Evolutionary conservation across 1,139 yeast species (phyloP).

Genomic region (Chernovozyma aurita): DNA sequence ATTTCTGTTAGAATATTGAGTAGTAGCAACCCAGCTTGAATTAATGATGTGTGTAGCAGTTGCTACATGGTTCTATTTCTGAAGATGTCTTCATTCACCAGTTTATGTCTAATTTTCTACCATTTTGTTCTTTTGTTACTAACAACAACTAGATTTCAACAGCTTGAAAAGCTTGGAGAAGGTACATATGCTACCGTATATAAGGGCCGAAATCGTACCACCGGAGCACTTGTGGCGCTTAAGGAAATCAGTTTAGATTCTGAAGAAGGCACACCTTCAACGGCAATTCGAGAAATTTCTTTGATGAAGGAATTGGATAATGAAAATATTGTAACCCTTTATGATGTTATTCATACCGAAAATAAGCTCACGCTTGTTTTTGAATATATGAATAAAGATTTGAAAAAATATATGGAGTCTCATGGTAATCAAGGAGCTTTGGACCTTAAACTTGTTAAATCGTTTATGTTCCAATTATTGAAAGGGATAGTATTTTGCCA

Average conservation of each 20-base stretch:
- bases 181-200: slow-evolving; percentile 98
- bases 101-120: too few relatives aligned
- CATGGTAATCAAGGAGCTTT: slow-evolving; percentile 80
- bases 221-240: slow-evolving; percentile 90
- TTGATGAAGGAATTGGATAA: slow-evolving; percentile 94
- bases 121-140: too few relatives aligned
- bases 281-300: slow-evolving; percentile 95
- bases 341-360: slow-evolving; percentile 95
- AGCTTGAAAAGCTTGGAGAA: slow-evolving; percentile 89
- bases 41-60: too few relatives aligned
- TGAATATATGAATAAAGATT: slow-evolving; percentile 90
- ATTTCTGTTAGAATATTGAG: too few relatives aligned
- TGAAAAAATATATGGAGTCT: slow-evolving; percentile 90
- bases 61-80: too few relatives aligned
- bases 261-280: slow-evolving; percentile 97
- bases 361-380: slow-evolving; percentile 91
- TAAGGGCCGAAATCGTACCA: slow-evolving; percentile 86
- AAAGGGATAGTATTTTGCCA: slow-evolving; percentile 94
- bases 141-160: slow-evolving; percentile 36
- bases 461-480: slow-evolving; percentile 87
- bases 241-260: slow-evolving; percentile 93
- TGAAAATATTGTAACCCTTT: slow-evolving; percentile 87
- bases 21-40: too few relatives aligned
- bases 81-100: too few relatives aligned
- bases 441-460: slow-evolving; percentile 74